Evolutionary conservation across 2,329 filamentous ascomycete species (phyloP).

Genomic region (Emmonsiellopsis sp.): DNA sequence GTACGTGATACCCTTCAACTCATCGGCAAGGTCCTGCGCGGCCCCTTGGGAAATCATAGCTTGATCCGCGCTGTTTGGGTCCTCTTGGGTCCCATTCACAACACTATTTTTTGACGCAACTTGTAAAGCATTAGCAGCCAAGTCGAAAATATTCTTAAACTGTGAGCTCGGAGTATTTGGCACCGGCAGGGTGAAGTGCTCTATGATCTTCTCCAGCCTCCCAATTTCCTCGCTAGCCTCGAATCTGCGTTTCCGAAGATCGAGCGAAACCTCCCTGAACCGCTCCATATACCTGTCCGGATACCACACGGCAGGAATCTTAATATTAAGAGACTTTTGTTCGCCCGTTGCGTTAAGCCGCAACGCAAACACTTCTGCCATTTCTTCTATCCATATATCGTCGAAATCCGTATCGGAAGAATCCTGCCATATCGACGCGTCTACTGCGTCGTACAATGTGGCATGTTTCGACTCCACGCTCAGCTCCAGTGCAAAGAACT

Average conservation of each 20-base stretch:
- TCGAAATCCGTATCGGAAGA: slow-evolving; percentile 30
- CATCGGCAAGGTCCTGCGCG: slow-evolving; percentile 19
- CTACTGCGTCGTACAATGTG: slow-evolving; percentile 47
- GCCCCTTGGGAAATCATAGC: slow-evolving; percentile 7
- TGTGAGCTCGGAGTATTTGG: slow-evolving; percentile 16
- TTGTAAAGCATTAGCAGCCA: slow-evolving; percentile 25
- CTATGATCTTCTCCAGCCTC: slow-evolving; percentile 23
- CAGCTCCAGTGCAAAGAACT: slow-evolving; percentile 32
- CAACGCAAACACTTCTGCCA: slow-evolving; percentile 50
- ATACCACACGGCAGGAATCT: slow-evolving; percentile 47
- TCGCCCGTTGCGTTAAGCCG: slow-evolving; percentile 24
- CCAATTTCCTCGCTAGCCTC: slow-evolving; percentile 25
- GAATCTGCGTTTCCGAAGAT: slow-evolving; percentile 35
- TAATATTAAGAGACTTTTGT: slow-evolving; percentile 34
- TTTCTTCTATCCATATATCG: slow-evolving; percentile 39
- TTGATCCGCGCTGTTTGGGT: slow-evolving; percentile 14
- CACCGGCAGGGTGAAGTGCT: slow-evolving; percentile 21
- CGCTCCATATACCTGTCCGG: slow-evolving; percentile 52
- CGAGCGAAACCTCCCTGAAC: slow-evolving; percentile 39
- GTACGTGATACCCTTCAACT: slow-evolving; percentile 28
- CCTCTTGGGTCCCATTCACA: slow-evolving; percentile 11
- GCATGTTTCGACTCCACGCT: slow-evolving; percentile 27
- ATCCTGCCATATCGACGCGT: slow-evolving; percentile 42
- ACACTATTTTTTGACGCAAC: slow-evolving; percentile 16
- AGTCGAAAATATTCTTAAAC: slow-evolving; percentile 25